phyloP scores from a whole-genome alignment of 2,329 filamentous ascomycete genomes.

The Decorospora gaudefroyi region DNA sequence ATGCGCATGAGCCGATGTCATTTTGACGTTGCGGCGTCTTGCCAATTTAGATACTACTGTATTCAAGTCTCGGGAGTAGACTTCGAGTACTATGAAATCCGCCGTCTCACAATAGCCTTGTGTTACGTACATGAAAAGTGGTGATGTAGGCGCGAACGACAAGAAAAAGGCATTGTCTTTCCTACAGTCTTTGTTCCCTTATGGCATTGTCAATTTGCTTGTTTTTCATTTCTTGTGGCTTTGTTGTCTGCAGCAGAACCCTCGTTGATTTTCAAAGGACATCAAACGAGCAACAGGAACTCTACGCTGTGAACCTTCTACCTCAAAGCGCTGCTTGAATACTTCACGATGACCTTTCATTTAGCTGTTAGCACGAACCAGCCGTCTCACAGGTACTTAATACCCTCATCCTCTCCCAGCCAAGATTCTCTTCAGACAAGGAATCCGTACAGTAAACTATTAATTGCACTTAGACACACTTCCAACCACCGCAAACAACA shows the following conservation, averaged over 20 bases:
- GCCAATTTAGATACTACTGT: too few species aligned
- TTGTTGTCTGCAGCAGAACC: background rate
- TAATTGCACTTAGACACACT: too few species aligned
- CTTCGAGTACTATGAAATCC: too few species aligned
- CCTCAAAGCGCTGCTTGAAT: slow-evolving; percentile 7
- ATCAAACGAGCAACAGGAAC: slow-evolving; percentile 1
- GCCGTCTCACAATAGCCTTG: background rate
- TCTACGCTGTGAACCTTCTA: slow-evolving; percentile 3
- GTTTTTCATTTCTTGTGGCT: slow-evolving; percentile 5
- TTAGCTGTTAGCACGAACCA: background rate
- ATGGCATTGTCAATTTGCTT: slow-evolving; percentile 6
- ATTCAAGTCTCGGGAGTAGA: too few species aligned
- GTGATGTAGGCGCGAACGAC: too few species aligned
- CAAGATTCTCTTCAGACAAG: background rate
- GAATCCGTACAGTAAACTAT: background rate
- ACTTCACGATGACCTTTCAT: slow-evolving; percentile 5
- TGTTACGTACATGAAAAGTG: background rate
- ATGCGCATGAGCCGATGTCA: too few species aligned
- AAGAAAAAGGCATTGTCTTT: background rate
- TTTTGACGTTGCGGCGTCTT: too few species aligned
- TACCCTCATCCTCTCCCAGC: background rate
- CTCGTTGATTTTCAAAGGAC: slow-evolving; percentile 5
- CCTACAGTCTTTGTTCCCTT: slow-evolving; percentile 13
- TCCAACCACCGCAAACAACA: background rate
- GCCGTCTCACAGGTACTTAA: slow-evolving; percentile 7